Base-by-base conservation (phyloP, 176 grass and related monocot genomes). In the Cymbopogon citratus region DNA sequence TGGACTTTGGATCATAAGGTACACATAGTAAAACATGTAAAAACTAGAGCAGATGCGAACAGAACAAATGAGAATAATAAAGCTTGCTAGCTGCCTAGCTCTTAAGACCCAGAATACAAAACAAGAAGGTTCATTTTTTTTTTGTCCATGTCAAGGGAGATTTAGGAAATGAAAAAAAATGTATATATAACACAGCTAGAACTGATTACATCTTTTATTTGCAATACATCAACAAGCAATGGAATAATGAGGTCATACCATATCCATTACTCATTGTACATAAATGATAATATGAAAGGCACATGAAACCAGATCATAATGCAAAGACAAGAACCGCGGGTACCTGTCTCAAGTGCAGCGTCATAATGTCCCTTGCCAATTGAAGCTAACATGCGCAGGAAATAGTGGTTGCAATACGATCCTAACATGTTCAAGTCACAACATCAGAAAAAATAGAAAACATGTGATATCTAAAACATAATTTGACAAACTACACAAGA, bases 331-430 rank as follows among this genome's bases (percentile, higher is more conserved):
- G 33, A 77, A 76, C 12, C 56, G 73, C 3, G 12, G 13, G 34
- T 83, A 96, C 97, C 96, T 85, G 65, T 63, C 83, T 96, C 91
- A 10, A 88, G 89, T 87, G 87, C 85, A 86, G 89, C 82, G 83
- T 91, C 97, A 57, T 96, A 95, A 66, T 93, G 91, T 38, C 97
- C 97, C 51, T 85, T 93, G 65, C 92, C 93, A 82, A 95, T 87
- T 27, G 92, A 99, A 80, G 97, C 91, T 57, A 99, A 85, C 91
- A 93, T 93, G 40, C 69, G 83, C 75, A 99, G 88, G 70, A 99
- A 99, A 88, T 99, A 99, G 81, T 96, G 89, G 77, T 99, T 99
- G 87, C 93, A 99, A 87, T 90, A 90, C 46, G 69, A 87, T 76
- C 97, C 97, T 99, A 87, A 80, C 16, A 82, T 70, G 84, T 87